Percentiles rank a stretch among this genome's conserved stretches.
Evolutionary conservation across 176 grass and related monocot genomes (phyloP).

Genomic region (Poa pratensis): DNA sequence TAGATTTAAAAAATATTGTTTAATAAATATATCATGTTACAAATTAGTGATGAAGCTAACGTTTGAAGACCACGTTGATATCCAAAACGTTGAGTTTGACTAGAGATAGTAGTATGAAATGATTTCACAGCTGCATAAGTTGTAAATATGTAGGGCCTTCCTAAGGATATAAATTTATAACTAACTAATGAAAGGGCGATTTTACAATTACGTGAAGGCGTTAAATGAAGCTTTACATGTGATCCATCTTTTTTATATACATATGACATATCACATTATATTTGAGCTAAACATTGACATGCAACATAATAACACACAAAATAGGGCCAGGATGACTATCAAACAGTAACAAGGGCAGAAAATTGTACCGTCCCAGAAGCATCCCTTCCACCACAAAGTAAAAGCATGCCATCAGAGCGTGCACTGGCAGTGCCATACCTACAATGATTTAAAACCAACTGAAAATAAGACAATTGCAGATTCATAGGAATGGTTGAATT

Average conservation of each 20-base stretch:
- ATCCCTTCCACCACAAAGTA: slow-evolving; percentile 98
- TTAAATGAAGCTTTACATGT: background rate
- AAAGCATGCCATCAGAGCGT: slow-evolving; percentile 97
- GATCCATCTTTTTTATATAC: slow-evolving; percentile 21
- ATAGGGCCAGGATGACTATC: slow-evolving; percentile 8
- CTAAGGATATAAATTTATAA: slow-evolving; percentile 17
- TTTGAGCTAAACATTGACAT: slow-evolving; percentile 28
- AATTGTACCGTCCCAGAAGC: slow-evolving; percentile 77
- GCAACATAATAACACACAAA: slow-evolving; percentile 37
- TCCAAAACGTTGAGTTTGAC: background rate
- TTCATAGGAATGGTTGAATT: slow-evolving; percentile 30
- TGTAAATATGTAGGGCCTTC: slow-evolving; percentile 27
- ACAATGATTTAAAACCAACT: slow-evolving; percentile 39
- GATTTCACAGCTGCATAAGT: background rate
- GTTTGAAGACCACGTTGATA: background rate
- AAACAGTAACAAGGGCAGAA: slow-evolving; percentile 47
- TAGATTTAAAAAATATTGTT: background rate
- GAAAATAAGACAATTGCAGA: slow-evolving; percentile 38
- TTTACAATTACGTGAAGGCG: slow-evolving; percentile 12
- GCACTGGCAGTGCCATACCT: slow-evolving; percentile 99
- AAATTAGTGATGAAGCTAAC: background rate
- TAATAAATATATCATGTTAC: background rate
- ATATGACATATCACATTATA: slow-evolving; percentile 12
- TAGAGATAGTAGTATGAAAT: slow-evolving; percentile 5
- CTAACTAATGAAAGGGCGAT: slow-evolving; percentile 2